Conservation (phyloP, 257 asterid genomes). For the Solanum sitiens region DNA sequence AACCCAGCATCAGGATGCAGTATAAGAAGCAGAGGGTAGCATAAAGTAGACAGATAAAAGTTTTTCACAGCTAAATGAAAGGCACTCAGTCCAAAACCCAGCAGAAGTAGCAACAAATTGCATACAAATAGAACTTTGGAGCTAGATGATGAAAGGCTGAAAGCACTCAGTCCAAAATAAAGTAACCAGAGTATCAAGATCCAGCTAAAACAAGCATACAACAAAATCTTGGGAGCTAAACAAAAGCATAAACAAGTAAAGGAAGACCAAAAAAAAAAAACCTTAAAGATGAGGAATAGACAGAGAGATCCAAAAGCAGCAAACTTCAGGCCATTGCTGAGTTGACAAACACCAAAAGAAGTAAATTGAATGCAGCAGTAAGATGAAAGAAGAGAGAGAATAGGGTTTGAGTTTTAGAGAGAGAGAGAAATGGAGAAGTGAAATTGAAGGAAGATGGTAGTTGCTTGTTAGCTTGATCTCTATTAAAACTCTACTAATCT, state of each 20-base stretch:
- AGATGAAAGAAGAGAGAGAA: not conserved
- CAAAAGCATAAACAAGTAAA: not conserved
- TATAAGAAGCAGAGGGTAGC: not conserved
- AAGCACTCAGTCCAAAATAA: not conserved
- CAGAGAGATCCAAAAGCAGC: not conserved
- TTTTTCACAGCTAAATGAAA: not conserved
- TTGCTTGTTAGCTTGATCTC: not conserved
- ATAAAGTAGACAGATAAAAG: not conserved
- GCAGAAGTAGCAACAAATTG: not conserved
- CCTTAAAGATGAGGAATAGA: not conserved
- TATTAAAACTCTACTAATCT: not conserved
- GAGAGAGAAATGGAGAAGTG: not conserved
- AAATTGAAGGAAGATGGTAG: not conserved
- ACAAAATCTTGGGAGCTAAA: not conserved
- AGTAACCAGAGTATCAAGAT: not conserved
- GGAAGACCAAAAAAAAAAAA: not conserved
- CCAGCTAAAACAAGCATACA: not conserved
- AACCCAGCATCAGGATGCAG: not conserved
- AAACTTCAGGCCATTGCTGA: not conserved
- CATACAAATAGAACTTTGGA: not conserved
- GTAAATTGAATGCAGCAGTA: not conserved
- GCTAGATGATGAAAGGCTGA: not conserved
- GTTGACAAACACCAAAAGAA: not conserved
- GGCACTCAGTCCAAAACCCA: not conserved
- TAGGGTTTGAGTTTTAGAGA: not conserved